Conservation (phyloP, 352 stramenopile species). For the Aphanomyces invadans region DNA sequence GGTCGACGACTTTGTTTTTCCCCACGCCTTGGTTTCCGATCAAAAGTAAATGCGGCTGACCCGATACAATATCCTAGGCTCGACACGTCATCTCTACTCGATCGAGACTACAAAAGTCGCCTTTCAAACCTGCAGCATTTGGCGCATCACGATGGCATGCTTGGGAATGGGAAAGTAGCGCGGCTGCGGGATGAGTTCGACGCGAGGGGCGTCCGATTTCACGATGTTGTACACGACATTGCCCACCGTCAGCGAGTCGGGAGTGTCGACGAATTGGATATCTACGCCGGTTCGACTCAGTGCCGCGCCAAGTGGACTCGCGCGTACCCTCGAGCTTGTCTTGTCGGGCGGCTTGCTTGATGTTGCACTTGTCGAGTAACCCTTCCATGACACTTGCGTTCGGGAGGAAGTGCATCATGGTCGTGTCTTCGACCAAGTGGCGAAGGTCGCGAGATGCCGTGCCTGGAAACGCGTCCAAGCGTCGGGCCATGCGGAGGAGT, state of each 20-base stretch:
- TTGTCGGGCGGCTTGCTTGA: no score
- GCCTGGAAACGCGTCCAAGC: slow-evolving; percentile 57
- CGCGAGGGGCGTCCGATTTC: slow-evolving; percentile 30
- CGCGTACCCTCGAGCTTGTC: no score
- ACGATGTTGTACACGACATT: slow-evolving; percentile 54
- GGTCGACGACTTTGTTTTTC: slow-evolving; percentile 94
- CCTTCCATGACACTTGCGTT: slow-evolving; percentile 26
- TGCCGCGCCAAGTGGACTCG: no score
- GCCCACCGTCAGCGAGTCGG: slow-evolving; percentile 45
- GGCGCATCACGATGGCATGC: slow-evolving; percentile 78
- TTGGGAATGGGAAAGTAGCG: slow-evolving; percentile 88
- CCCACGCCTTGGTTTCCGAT: slow-evolving; percentile 94
- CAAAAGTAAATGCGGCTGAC: slow-evolving; percentile 87
- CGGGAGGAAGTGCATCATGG: slow-evolving; percentile 71
- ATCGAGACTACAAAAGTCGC: no score
- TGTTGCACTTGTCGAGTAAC: slow-evolving; percentile 32
- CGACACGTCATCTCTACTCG: no score
- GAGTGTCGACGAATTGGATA: slow-evolving; percentile 1
- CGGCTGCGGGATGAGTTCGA: slow-evolving; percentile 80
- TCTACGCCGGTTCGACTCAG: no score
- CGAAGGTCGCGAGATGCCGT: slow-evolving; percentile 55
- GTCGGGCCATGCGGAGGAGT: slow-evolving; percentile 52
- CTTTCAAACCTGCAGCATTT: slow-evolving; percentile 51
- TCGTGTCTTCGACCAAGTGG: slow-evolving; percentile 57
- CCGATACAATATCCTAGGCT: slow-evolving; percentile 52